These are phyloP conservation scores for Phylloboletellus chloephorus DNA, from an alignment of 1,284 basidiomycete genomes.

Conservation along the genomic window DNA sequence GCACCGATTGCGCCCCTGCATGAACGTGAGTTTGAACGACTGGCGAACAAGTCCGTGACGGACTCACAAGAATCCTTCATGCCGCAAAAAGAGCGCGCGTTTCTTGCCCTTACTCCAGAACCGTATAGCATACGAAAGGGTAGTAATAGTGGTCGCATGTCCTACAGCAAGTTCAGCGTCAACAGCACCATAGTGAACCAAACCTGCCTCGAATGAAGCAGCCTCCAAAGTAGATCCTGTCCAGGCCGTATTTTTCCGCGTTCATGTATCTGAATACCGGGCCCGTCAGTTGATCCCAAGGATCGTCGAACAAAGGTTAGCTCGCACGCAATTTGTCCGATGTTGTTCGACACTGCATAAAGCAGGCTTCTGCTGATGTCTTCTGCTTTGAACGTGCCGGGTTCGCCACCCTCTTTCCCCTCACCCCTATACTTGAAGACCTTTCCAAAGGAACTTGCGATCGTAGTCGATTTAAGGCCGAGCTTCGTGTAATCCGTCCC, in stretches of 20 bases:
- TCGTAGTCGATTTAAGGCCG: constrained; percentile 95
- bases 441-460: constrained; percentile 97
- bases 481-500: constrained; percentile 91
- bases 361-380: constrained; percentile 94
- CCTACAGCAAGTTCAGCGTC: constrained; percentile 43
- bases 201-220: constrained; percentile 93
- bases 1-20: constrained; percentile 84
- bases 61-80: constrained; percentile 95
- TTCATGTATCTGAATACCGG: constrained; percentile 84
- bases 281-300: constrained; percentile 13
- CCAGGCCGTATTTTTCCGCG: constrained; percentile 96
- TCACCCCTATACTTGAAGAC: constrained; percentile 89
- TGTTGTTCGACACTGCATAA: constrained; percentile 98
- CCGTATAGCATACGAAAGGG: constrained; percentile 96
- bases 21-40: constrained; percentile 8
- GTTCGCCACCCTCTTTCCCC: constrained; percentile 46
- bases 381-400: constrained; percentile 69
- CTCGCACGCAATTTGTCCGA: constrained; percentile 97
- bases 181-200: background rate
- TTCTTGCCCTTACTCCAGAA: constrained; percentile 99
- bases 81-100: constrained; percentile 91
- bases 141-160: constrained; percentile 95
- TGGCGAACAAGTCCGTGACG: constrained; percentile 6
- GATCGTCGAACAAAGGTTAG: constrained; percentile 11
- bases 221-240: constrained; percentile 98